A percentile compares a stretch with the other conserved stretches of the same genome.
Conservation (phyloP, 2,329 filamentous ascomycete genomes). For the Stemphylium vesicarium region DNA sequence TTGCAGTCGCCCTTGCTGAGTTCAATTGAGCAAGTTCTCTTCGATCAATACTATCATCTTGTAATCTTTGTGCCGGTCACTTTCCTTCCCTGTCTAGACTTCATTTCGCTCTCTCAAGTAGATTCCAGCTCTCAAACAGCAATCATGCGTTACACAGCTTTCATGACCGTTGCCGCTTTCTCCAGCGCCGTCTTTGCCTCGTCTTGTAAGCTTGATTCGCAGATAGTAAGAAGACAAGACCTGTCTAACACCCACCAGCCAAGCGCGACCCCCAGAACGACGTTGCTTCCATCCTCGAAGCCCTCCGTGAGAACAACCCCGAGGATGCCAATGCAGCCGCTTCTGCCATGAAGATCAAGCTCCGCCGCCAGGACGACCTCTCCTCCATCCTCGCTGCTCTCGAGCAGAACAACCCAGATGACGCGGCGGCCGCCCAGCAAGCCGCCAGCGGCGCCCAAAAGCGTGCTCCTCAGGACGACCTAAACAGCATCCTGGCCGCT, state of each 20-base stretch:
- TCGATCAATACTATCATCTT: constrained; percentile 20
- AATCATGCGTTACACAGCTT: constrained; percentile 39
- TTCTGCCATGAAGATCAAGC: constrained; percentile 34
- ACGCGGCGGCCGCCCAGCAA: constrained; percentile 29
- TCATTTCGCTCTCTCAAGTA: background rate
- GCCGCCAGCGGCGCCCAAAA: constrained; percentile 4
- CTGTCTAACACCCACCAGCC: constrained; percentile 16
- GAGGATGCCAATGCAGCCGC: constrained; percentile 36
- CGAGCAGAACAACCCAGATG: constrained; percentile 31
- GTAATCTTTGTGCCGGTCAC: constrained; percentile 40
- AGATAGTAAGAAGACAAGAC: background rate
- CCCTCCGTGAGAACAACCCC: constrained; percentile 37
- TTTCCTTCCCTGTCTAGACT: constrained; percentile 22
- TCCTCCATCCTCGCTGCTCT: constrained; percentile 31
- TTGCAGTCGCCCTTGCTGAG: background rate
- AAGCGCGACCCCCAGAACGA: constrained; percentile 27
- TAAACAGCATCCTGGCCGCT: constrained; percentile 27
- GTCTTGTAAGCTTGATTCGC: constrained; percentile 15
- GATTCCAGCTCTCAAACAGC: constrained; percentile 13
- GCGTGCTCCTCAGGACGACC: constrained; percentile 19
- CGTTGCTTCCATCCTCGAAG: constrained; percentile 35
- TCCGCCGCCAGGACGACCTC: constrained; percentile 31
- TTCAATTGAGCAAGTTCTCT: constrained; percentile 7
- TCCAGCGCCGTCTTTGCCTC: constrained; percentile 36
- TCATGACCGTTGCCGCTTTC: constrained; percentile 34